Conservation (phyloP, 2,329 filamentous ascomycete genomes). For the Arthrobotrys sphaeroides region DNA sequence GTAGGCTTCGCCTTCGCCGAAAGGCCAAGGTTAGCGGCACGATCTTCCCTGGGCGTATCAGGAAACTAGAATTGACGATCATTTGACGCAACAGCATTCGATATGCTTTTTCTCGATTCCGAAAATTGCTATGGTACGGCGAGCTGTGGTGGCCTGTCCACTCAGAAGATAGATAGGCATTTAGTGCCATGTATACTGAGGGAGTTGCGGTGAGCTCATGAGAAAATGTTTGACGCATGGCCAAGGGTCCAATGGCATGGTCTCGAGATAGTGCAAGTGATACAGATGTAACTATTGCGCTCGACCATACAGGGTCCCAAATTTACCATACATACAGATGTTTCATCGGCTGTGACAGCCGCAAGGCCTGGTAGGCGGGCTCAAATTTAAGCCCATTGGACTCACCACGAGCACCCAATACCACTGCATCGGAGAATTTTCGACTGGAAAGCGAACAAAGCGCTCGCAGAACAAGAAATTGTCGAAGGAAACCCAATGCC, state of each 20-base stretch:
- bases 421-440: conserved; percentile 48
- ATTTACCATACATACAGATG: conserved; percentile 25
- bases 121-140: not conserved
- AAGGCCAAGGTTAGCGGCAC: conserved; percentile 53
- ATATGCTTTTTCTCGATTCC: conserved; percentile 11
- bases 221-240: not conserved
- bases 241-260: not conserved
- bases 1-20: conserved; percentile 53
- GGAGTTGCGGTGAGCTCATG: conserved; percentile 24
- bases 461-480: conserved; percentile 49
- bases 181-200: conserved; percentile 7
- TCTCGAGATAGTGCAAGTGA: not conserved
- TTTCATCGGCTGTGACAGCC: conserved; percentile 52
- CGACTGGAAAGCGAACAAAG: conserved; percentile 43
- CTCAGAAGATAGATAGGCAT: no score
- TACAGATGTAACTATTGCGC: not conserved
- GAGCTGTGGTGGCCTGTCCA: conserved; percentile 9
- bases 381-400: conserved; percentile 14
- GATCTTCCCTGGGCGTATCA: conserved; percentile 41
- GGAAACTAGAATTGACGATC: conserved; percentile 47
- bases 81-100: conserved; percentile 47
- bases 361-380: conserved; percentile 35
- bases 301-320: conserved; percentile 3
- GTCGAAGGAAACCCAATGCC: not conserved
- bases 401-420: conserved; percentile 26